Evolutionary conservation across 306 rosid species (phyloP), one percentile per base, ranked within the genome.

Genomic region (Trifolium fragiferum): DNA sequence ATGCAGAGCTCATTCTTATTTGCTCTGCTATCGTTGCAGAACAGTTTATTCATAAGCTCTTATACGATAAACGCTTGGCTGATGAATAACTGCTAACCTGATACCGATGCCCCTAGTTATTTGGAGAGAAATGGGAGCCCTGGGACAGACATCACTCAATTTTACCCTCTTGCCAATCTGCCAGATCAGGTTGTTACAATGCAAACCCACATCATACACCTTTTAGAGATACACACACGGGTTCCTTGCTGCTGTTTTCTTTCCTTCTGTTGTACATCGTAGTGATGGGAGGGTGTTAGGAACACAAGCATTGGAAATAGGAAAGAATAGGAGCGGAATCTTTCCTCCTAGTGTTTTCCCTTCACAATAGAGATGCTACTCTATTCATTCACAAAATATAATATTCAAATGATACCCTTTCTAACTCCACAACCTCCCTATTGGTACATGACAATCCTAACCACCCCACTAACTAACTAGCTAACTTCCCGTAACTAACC

Each of bases 131-230:
- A 20, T 58, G 16, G 64, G 64, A 23, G 64, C 18, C 37, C 14
- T 23, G 64, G 37, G 64, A 23, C 4, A 25, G 35, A 16, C 59
- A 60, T 60, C 25, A 9, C 32, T 8, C 16, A 14, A 73, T 30
- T 18, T 44, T 40, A 6, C 59, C 59, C 20, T 54, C 11, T 11
- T 16, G 16, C 35, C 21, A 7, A n/a, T 18, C 68, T 68, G 40
- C 49, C 38, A 19, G 44, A 76, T 38, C 32, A n/a, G 37, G 49
- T 43, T 68, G 81, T 68, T 44, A 30, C 61, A 49, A 47, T 59
- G 47, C 35, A 37, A 37, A 62, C 32, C 20, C 32, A 55, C 38
- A 19, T 18, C 32, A 3, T 18, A 55, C 30, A 43, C 61, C 38
- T 59, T 60, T 10, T 65, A 49, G 50, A 76, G 30, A 8, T n/a